Evolutionary conservation across 139 green algal genomes (phyloP).

Genomic region (Deuterostichococcus epilithicus): DNA sequence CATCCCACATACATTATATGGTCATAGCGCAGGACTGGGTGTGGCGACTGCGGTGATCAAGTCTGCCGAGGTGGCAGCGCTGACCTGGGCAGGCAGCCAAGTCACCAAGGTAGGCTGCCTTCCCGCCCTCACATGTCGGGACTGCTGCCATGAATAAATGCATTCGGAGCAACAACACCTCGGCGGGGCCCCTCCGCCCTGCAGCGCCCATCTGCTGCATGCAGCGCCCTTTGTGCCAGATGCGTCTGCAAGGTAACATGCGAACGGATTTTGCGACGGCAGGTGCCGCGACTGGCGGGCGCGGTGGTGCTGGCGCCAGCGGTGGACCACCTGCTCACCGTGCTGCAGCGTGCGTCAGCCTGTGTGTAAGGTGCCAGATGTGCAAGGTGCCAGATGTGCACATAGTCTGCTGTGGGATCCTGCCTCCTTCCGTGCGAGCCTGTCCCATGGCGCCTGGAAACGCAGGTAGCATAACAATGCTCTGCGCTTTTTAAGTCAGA

Average conservation of each 20-base stretch:
- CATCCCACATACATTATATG: conserved; percentile 1
- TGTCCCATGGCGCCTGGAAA: no score
- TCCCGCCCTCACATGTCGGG: no score
- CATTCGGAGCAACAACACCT: background rate
- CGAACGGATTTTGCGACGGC: no score
- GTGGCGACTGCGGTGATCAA: conserved; percentile 12
- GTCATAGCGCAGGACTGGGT: conserved; percentile 22
- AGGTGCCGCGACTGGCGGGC: conserved; percentile 14
- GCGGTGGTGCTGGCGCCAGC: conserved; percentile 16
- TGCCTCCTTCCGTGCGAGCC: no score
- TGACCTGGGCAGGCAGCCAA: conserved; percentile 58
- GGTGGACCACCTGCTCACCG: conserved; percentile 18
- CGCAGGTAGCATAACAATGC: no score
- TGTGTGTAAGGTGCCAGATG: background rate
- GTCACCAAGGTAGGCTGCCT: conserved; percentile 41
- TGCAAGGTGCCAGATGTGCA: no score
- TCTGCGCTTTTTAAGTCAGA: no score
- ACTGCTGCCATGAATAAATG: background rate
- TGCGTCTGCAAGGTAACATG: conserved; percentile 14
- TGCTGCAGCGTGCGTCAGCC: conserved; percentile 3
- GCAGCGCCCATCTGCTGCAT: no score
- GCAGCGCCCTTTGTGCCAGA: background rate
- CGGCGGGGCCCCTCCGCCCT: no score
- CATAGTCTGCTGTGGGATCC: no score
- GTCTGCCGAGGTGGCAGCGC: conserved; percentile 41